These are phyloP conservation scores for Hibiscus trionum DNA, from an alignment of 345 rosid species.

Conservation along the genomic window DNA sequence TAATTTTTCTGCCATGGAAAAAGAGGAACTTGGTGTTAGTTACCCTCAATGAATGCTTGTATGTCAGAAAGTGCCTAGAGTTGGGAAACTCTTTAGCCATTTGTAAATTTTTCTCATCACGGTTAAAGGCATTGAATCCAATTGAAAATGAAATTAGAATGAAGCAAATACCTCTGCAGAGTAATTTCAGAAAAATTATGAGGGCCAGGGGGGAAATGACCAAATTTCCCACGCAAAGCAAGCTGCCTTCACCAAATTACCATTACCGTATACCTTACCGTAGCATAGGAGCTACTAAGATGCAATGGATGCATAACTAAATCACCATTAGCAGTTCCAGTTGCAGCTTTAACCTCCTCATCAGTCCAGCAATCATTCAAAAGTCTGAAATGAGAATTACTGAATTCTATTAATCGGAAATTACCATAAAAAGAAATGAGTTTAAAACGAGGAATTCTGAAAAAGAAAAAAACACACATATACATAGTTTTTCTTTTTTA, in stretches of 20 bases:
- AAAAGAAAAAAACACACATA: too few relatives aligned
- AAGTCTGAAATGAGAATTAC: conserved; percentile 26
- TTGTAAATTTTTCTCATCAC: conserved; percentile 81
- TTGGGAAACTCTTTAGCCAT: conserved; percentile 78
- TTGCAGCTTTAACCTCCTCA: conserved; percentile 50
- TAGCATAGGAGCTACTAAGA: conserved; percentile 60
- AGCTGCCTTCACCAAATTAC: too few relatives aligned
- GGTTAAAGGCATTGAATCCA: too few relatives aligned
- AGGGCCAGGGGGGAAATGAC: too few relatives aligned
- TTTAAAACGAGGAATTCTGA: neutral
- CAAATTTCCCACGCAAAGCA: too few relatives aligned
- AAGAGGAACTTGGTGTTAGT: neutral
- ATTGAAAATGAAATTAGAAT: too few relatives aligned
- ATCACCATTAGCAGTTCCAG: conserved; percentile 37
- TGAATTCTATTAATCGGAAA: neutral
- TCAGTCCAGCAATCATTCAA: conserved; percentile 43
- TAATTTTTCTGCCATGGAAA: too few relatives aligned
- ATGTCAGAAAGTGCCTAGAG: conserved; percentile 79
- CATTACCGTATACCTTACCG: too few relatives aligned
- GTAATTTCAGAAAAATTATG: too few relatives aligned
- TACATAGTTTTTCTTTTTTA: too few relatives aligned
- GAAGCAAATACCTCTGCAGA: too few relatives aligned
- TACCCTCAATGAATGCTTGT: conserved; percentile 90
- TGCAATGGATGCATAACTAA: conserved; percentile 54
- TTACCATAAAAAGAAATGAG: neutral